Percentiles rank a stretch among this genome's conserved stretches.
Conservation (phyloP, 495 filamentous ascomycete species). For the Poronia punctata region DNA sequence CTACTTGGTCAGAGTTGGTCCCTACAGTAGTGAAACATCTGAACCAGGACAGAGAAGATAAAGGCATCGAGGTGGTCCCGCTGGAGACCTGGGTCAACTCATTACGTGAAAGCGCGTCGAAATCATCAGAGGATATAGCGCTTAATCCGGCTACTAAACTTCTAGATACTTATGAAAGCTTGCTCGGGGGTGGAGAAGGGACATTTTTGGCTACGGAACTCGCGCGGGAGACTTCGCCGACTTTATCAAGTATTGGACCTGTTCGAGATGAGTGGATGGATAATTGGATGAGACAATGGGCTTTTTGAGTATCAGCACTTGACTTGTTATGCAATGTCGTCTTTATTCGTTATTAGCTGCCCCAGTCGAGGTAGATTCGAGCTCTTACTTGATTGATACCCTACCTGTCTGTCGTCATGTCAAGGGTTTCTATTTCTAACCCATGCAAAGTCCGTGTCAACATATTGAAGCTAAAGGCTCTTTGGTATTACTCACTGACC, state of each 20-base stretch:
- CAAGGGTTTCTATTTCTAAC: too few relatives aligned
- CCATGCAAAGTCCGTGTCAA: too few relatives aligned
- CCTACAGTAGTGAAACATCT: slow-evolving; percentile 21
- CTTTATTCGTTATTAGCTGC: too few relatives aligned
- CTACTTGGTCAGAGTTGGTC: slow-evolving; percentile 26
- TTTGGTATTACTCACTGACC: too few relatives aligned
- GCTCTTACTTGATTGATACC: too few relatives aligned
- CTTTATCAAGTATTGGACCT: slow-evolving; percentile 1
- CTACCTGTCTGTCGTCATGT: too few relatives aligned
- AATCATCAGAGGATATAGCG: slow-evolving; percentile 22
- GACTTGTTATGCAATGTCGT: too few relatives aligned
- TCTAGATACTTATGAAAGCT: slow-evolving; percentile 16
- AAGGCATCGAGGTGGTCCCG: not conserved
- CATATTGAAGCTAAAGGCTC: too few relatives aligned
- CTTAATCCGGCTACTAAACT: slow-evolving; percentile 34
- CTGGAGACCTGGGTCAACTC: slow-evolving; percentile 30
- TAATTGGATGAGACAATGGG: slow-evolving; percentile 11
- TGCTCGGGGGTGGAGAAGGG: not conserved
- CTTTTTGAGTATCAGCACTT: slow-evolving; percentile 2
- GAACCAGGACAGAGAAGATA: slow-evolving; percentile 12
- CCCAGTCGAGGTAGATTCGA: too few relatives aligned
- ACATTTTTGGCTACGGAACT: not conserved
- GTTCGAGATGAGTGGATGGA: slow-evolving; percentile 5
- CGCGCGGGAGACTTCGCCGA: not conserved
- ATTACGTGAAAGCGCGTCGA: slow-evolving; percentile 26